These are phyloP conservation scores for Medicago ruthenica DNA, from an alignment of 306 rosid genomes.

Conservation along the genomic window DNA sequence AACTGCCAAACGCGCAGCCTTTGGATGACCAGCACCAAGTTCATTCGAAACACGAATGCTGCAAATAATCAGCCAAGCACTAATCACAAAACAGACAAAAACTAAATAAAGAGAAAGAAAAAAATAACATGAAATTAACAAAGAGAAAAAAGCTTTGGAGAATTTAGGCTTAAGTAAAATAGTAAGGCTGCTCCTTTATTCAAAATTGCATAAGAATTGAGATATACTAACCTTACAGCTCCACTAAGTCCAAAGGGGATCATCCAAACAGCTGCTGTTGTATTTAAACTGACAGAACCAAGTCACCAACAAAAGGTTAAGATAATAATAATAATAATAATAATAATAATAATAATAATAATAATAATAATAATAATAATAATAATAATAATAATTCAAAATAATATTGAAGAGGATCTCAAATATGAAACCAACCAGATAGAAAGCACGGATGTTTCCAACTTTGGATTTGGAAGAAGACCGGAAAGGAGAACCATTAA, in stretches of 20 bases:
- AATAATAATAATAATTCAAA: neutral
- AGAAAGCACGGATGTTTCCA: slow-evolving; percentile 10
- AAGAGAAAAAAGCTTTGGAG: neutral
- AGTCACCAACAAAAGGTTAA: neutral
- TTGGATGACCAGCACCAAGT: slow-evolving; percentile 52
- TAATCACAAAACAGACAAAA: neutral
- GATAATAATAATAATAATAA: no score
- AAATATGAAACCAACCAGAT: neutral
- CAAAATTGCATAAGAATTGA: neutral
- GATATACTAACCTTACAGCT: slow-evolving; percentile 5
- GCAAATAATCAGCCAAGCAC: slow-evolving; percentile 32
- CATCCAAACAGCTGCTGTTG: neutral
- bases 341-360: no score
- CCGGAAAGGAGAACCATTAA: slow-evolving; percentile 2
- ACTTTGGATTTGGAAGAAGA: slow-evolving; percentile 21
- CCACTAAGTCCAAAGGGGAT: slow-evolving; percentile 5
- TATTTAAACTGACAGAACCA: slow-evolving; percentile 10
- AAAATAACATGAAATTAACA: no score
- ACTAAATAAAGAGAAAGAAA: neutral
- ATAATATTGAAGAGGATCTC: neutral
- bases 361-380: neutral
- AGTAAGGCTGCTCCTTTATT: neutral
- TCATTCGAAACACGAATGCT: slow-evolving; percentile 61
- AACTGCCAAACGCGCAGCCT: slow-evolving; percentile 47
- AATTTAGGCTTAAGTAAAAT: neutral